A percentile compares a stretch with the other conserved stretches of the same genome.
Conservation (phyloP, 2,329 filamentous ascomycete species). For the Fusarium chaquense region DNA sequence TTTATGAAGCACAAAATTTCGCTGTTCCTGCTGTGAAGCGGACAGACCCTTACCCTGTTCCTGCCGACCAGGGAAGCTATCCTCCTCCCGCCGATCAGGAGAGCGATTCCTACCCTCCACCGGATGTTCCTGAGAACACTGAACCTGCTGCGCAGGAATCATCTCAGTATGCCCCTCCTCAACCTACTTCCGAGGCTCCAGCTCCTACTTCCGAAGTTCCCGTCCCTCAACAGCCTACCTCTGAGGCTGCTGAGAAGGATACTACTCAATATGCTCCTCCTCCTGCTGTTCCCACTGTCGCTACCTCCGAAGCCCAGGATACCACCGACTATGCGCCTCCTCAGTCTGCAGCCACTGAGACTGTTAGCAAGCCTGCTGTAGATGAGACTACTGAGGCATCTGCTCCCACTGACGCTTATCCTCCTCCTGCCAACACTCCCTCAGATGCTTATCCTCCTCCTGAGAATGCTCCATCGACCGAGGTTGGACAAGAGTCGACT, state of each 20-base stretch:
- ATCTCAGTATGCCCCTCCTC: conserved; percentile 16
- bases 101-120: not conserved
- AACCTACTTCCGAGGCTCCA: conserved; percentile 2
- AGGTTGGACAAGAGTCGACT: not conserved
- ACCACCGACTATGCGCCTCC: conserved; percentile 21
- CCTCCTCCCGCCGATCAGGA: not conserved
- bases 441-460: conserved; percentile 10
- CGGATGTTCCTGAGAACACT: not conserved
- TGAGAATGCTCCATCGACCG: not conserved
- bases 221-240: not conserved
- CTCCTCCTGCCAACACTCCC: conserved; percentile 4
- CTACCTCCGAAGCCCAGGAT: conserved; percentile 15
- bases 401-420: conserved; percentile 6
- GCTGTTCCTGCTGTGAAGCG: not conserved
- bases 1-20: not conserved
- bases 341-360: conserved; percentile 14
- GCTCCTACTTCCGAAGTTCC: conserved; percentile 5
- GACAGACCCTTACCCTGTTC: not conserved
- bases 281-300: conserved; percentile 20
- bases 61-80: not conserved
- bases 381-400: conserved; percentile 15
- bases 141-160: conserved; percentile 17
- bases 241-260: not conserved
- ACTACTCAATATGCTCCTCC: conserved; percentile 20
- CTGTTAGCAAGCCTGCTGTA: conserved; percentile 11